Conservation (phyloP, 345 rosid genomes). For the Gossypium thurberi region DNA sequence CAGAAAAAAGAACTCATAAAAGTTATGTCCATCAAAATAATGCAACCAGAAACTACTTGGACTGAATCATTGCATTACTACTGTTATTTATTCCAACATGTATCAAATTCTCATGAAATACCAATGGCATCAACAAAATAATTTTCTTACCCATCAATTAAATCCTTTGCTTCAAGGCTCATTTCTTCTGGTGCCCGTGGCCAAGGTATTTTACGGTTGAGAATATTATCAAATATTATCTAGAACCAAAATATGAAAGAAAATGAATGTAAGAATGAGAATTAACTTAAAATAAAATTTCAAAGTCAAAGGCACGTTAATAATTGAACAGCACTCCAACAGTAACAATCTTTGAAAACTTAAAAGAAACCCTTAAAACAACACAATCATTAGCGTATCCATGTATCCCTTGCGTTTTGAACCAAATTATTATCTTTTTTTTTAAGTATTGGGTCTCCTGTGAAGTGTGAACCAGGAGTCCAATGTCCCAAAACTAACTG, state of each 20-base stretch:
- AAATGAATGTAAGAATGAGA: slow-evolving; percentile 5
- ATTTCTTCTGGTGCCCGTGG: slow-evolving; percentile 77
- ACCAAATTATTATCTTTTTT: neutral
- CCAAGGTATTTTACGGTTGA: slow-evolving; percentile 98
- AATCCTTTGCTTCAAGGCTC: slow-evolving; percentile 80
- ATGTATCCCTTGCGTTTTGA: neutral
- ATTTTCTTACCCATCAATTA: slow-evolving; percentile 66
- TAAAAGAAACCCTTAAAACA: neutral
- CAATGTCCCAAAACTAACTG: neutral
- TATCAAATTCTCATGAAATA: neutral
- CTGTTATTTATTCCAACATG: neutral
- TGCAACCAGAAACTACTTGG: neutral
- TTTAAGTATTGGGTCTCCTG: neutral
- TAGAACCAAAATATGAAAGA: slow-evolving; percentile 33
- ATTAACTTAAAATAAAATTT: neutral
- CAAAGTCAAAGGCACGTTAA: neutral
- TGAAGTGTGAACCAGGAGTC: neutral
- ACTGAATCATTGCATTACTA: neutral
- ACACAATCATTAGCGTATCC: neutral
- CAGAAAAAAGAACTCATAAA: neutral
- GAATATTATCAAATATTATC: slow-evolving; percentile 97
- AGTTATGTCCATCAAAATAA: neutral
- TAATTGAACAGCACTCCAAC: neutral
- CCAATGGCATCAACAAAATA: neutral
- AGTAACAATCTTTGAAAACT: neutral